Conservation (phyloP, 2,329 filamentous ascomycete species). For the Immersiporthe knoxdaviesiana region DNA sequence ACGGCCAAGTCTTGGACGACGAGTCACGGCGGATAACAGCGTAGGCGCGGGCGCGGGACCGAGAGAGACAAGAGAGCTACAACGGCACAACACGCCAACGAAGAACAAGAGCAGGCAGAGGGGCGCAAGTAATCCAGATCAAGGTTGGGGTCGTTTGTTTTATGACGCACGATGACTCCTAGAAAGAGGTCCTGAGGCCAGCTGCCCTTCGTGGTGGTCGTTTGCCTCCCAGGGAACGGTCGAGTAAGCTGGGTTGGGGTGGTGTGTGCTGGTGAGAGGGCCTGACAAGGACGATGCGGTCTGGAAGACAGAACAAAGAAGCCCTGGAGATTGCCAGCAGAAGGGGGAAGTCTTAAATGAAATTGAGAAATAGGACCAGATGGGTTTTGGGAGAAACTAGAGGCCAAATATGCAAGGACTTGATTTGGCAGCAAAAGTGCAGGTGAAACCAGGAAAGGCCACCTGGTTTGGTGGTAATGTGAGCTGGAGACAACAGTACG, state of each 20-base stretch:
- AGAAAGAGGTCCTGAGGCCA: neutral
- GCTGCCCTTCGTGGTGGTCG: neutral
- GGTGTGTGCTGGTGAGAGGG: neutral
- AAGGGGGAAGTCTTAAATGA: neutral
- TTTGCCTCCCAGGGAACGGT: constrained; percentile 3
- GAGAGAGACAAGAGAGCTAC: constrained; percentile 23
- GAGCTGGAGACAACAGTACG: constrained; percentile 22
- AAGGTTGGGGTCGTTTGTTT: neutral
- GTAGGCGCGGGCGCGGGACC: constrained; percentile 19
- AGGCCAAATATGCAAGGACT: constrained; percentile 1
- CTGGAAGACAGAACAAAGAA: neutral
- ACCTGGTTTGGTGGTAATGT: constrained; percentile 23
- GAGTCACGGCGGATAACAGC: constrained; percentile 29
- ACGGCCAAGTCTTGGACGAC: constrained; percentile 11
- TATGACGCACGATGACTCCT: constrained; percentile 1
- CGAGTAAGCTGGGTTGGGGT: neutral
- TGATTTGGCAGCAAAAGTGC: constrained; percentile 24
- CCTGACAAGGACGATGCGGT: neutral
- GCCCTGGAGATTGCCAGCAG: constrained; percentile 1
- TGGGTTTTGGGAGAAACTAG: neutral
- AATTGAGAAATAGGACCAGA: neutral
- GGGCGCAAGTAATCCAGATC: neutral
- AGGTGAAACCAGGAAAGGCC: constrained; percentile 30
- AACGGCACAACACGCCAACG: neutral
- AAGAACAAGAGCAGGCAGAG: neutral